These are phyloP conservation scores for Ceratocystis lukuohia DNA, from an alignment of 2,329 filamentous ascomycete genomes.

Conservation along the genomic window DNA sequence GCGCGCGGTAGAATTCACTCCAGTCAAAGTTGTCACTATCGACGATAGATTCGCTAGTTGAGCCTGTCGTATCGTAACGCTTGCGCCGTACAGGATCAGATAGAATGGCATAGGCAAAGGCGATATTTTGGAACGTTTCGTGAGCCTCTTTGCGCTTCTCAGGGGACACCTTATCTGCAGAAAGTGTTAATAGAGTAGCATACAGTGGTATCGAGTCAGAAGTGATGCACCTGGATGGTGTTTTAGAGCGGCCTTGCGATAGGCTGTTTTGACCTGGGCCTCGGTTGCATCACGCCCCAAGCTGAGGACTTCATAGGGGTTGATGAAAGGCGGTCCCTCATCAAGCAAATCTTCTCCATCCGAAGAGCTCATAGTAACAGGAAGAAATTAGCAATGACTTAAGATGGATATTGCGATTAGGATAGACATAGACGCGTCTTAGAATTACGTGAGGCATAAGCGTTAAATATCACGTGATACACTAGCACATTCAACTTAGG, in stretches of 20 bases:
- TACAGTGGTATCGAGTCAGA: not conserved
- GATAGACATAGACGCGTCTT: too few species aligned
- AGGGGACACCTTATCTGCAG: conserved; percentile 60
- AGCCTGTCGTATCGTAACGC: conserved; percentile 82
- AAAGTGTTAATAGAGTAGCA: not conserved
- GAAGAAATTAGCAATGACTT: too few species aligned
- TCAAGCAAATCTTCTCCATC: conserved; percentile 23
- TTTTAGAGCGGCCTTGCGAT: conserved; percentile 78
- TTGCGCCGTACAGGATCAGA: conserved; percentile 68
- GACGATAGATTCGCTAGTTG: conserved; percentile 67
- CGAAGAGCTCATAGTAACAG: conserved; percentile 9
- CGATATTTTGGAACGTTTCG: conserved; percentile 73
- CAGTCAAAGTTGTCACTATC: conserved; percentile 77
- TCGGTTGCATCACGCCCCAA: conserved; percentile 57
- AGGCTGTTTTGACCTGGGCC: conserved; percentile 76
- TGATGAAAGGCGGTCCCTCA: conserved; percentile 47
- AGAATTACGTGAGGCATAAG: too few species aligned
- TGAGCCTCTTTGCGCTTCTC: conserved; percentile 61
- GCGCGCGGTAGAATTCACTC: conserved; percentile 75
- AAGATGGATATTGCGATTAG: too few species aligned
- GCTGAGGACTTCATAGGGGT: conserved; percentile 70
- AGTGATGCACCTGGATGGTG: conserved; percentile 62
- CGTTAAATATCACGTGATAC: not conserved
- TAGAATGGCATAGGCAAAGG: conserved; percentile 86
- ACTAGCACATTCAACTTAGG: accelerated